A percentile compares a stretch with the other conserved stretches of the same genome.
Evolutionary conservation across 495 filamentous ascomycete genomes (phyloP).

Genomic region (Penicillium egyptiacum): DNA sequence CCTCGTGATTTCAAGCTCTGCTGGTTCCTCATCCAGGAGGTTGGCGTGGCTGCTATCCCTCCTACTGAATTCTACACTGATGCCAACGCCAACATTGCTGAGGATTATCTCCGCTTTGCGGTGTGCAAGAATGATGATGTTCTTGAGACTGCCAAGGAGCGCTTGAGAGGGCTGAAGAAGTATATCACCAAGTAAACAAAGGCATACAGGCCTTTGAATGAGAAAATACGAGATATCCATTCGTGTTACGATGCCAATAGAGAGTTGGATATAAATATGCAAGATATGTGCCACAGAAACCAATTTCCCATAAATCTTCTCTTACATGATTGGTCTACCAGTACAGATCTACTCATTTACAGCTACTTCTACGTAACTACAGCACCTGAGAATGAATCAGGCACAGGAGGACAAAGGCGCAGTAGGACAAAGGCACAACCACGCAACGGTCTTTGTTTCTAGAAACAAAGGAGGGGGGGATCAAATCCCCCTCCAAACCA

Average conservation of each 20-base stretch:
- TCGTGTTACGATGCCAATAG: not conserved
- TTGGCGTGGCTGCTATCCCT: slow-evolving; percentile 93
- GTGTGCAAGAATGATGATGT: slow-evolving; percentile 95
- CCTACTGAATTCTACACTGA: slow-evolving; percentile 96
- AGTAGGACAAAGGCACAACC: not conserved
- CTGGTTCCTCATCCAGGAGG: slow-evolving; percentile 95
- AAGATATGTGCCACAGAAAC: not conserved
- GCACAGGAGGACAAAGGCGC: not conserved
- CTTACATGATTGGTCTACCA: not conserved
- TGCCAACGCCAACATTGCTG: slow-evolving; percentile 75
- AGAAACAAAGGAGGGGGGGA: slow-evolving; percentile 4
- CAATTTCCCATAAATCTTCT: not conserved
- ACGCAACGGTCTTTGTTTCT: slow-evolving; percentile 1
- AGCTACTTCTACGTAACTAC: not conserved
- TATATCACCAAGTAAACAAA: slow-evolving; percentile 54
- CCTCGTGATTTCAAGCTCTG: slow-evolving; percentile 90
- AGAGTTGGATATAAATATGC: not conserved
- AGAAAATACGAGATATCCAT: not conserved
- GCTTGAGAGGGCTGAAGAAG: slow-evolving; percentile 80
- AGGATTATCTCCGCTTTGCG: slow-evolving; percentile 92
- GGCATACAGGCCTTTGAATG: not conserved
- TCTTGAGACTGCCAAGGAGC: slow-evolving; percentile 84
- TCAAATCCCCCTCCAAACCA: not conserved
- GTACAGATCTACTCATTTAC: not conserved
- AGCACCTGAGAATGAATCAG: not conserved